A percentile compares a stretch with the other conserved stretches of the same genome.
These are phyloP conservation scores for Globisporangium yorkense DNA, from an alignment of 352 stramenopile species.

Conservation along the genomic window DNA sequence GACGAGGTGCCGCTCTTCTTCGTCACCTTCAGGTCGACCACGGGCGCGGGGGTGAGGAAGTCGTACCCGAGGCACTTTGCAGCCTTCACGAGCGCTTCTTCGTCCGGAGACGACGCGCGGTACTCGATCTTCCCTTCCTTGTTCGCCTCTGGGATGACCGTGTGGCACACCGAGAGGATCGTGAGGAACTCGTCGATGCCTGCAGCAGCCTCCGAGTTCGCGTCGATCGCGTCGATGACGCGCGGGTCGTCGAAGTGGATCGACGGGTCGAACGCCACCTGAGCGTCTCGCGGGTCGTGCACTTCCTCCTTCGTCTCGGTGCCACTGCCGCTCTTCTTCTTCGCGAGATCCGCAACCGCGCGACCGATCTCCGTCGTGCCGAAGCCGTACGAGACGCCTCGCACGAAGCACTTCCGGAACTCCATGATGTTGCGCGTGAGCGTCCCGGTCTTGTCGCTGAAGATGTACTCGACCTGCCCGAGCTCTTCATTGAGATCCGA, in stretches of 20 bases:
- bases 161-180: constrained; percentile 68
- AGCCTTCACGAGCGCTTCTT: constrained; percentile 91
- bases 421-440: constrained; percentile 99
- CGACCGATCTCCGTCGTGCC: constrained; percentile 75
- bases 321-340: constrained; percentile 9
- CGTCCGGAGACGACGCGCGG: constrained; percentile 89
- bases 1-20: constrained; percentile 27
- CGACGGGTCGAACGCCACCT: constrained; percentile 51
- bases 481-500: constrained; percentile 91
- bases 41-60: constrained; percentile 63
- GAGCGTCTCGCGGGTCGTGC: constrained; percentile 40
- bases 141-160: constrained; percentile 64
- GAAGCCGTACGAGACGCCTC: constrained; percentile 78
- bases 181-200: constrained; percentile 69
- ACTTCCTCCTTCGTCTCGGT: constrained; percentile 6
- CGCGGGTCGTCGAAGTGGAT: constrained; percentile 75
- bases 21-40: constrained; percentile 45
- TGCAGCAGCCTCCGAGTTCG: constrained; percentile 13
- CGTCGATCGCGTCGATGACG: constrained; percentile 37
- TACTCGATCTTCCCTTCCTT: constrained; percentile 53
- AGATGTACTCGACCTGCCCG: constrained; percentile 96
- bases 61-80: constrained; percentile 75
- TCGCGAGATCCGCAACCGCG: constrained; percentile 43
- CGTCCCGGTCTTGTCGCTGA: constrained; percentile 98
- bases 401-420: constrained; percentile 89